Base-by-base conservation (phyloP, 2,329 filamentous ascomycete species). In the Fusarium pseudograminearum region DNA sequence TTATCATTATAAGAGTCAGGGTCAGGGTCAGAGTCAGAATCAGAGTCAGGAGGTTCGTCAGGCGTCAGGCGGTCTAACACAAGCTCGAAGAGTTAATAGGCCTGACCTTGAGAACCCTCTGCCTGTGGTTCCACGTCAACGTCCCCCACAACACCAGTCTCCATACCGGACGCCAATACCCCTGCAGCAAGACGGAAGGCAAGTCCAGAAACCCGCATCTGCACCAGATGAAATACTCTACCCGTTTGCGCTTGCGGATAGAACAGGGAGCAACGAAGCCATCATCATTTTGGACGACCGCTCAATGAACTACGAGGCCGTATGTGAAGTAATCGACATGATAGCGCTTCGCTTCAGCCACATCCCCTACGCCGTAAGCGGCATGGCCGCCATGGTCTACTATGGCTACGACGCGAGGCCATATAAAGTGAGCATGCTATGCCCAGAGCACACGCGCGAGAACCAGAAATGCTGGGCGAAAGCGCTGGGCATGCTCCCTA, bases 331-430 rank as follows among this genome's bases (percentile, higher is more conserved):
- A 30, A 79, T 85, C 66, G 68, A 73, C 26, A 71, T 74, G n/a
- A 70, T 87, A 42, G 78, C 82, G 59, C 48, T 52, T 1, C 74
- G 78, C 7, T 78, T 87, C 22, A 68, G 72, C 20, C 81, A 84
- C 71, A 78, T 84, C 2, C 80, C 78, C 22, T 86, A 85, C 72
- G 81, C 81, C 14, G 78, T 87, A 42, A 80, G 77, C 67, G 85
- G 85, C 24, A 76, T 79, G 24, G 79, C 79, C 1, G 84, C 83
- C 15, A 77, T 87, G 62, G 71, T 77, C 5, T 78, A 82, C 47
- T 82, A 84, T 76, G 84, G 83, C 47, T 81, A 70, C 6, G 64
- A 60, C 10, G 73, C 77, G 9, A 57, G 45, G 8, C 78, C 79
- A 0, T 66, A 68, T 7, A 73, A 79, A 46, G 68, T 86, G 20